A percentile compares a stretch with the other conserved stretches of the same genome.
Evolutionary conservation across 352 stramenopile genomes (phyloP).

Genomic region (Phytopythium vexans): DNA sequence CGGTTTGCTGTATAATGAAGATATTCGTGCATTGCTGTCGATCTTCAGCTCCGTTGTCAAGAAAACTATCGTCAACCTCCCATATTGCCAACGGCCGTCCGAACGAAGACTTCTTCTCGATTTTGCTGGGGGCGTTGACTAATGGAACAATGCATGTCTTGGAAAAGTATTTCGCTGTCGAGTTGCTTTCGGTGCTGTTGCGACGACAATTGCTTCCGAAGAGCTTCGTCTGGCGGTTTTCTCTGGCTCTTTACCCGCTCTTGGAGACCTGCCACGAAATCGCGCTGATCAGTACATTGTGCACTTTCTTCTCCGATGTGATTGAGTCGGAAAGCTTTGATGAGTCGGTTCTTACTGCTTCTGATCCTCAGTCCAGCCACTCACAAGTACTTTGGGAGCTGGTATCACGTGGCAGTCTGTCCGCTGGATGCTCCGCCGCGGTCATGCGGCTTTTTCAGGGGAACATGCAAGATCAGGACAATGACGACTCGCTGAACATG

Average conservation of each 20-base stretch:
- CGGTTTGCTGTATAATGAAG: slow-evolving; percentile 68
- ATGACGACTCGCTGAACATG: slow-evolving; percentile 1
- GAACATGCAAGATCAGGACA: slow-evolving; percentile 11
- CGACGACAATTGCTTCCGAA: slow-evolving; percentile 50
- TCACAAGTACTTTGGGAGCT: slow-evolving; percentile 48
- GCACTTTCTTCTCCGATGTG: slow-evolving; percentile 63
- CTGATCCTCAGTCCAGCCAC: slow-evolving; percentile 5
- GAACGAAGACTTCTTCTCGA: slow-evolving; percentile 40
- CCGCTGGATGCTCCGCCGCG: slow-evolving; percentile 19
- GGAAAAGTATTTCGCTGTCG: slow-evolving; percentile 63
- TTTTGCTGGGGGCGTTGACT: slow-evolving; percentile 31
- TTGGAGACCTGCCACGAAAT: slow-evolving; percentile 32
- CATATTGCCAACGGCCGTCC: slow-evolving; percentile 16
- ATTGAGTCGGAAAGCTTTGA: slow-evolving; percentile 58
- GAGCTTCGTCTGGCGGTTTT: slow-evolving; percentile 46
- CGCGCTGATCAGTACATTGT: slow-evolving; percentile 44
- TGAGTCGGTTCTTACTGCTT: slow-evolving; percentile 17
- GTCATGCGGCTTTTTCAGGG: slow-evolving; percentile 53
- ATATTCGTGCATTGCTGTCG: slow-evolving; percentile 65
- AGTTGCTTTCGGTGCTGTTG: slow-evolving; percentile 61
- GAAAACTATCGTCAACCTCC: slow-evolving; percentile 40
- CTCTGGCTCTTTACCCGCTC: slow-evolving; percentile 40
- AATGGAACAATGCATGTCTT: slow-evolving; percentile 28
- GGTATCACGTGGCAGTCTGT: slow-evolving; percentile 39
- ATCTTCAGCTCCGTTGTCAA: slow-evolving; percentile 60